Percentiles rank a stretch among this genome's conserved stretches.
phyloP scores from a whole-genome alignment of 2,329 filamentous ascomycete genomes.

The Leptoxyphium fumago region DNA sequence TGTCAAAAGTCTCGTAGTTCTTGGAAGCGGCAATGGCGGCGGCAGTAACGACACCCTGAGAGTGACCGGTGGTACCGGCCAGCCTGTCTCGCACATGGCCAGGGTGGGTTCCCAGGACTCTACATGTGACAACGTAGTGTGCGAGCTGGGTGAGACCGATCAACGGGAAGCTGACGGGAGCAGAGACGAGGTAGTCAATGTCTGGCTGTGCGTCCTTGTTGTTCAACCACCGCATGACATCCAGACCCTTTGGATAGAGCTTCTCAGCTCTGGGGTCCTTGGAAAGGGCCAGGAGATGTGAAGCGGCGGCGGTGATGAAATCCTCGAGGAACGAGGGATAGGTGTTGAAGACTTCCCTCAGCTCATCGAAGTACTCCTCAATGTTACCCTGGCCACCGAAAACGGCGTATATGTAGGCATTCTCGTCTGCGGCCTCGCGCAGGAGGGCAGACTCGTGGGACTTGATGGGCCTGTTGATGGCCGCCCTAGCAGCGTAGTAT shows the following conservation, averaged over 20 bases:
- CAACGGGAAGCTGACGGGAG: constrained; percentile 86
- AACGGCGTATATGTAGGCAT: constrained; percentile 78
- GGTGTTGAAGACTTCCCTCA: constrained; percentile 78
- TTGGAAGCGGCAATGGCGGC: constrained; percentile 80
- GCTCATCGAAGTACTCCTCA: constrained; percentile 97
- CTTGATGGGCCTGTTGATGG: constrained; percentile 73
- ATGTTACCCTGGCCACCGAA: constrained; percentile 98
- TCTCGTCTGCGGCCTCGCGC: constrained; percentile 69
- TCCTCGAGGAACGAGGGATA: constrained; percentile 86
- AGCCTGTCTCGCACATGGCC: constrained; percentile 76
- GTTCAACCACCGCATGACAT: constrained; percentile 86
- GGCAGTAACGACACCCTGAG: constrained; percentile 87
- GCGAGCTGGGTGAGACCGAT: constrained; percentile 93
- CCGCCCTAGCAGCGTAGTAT: constrained; percentile 82
- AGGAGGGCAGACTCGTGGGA: constrained; percentile 87
- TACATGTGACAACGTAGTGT: constrained; percentile 89
- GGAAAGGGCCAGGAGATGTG: constrained; percentile 73
- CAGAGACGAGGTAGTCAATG: constrained; percentile 83
- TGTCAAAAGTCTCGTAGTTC: constrained; percentile 83
- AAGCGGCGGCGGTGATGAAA: constrained; percentile 64
- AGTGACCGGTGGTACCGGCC: constrained; percentile 84
- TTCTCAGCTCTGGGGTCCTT: constrained; percentile 79
- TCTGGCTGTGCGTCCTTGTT: constrained; percentile 82
- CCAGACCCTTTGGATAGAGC: constrained; percentile 91
- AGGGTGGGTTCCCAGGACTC: constrained; percentile 76